Conservation (phyloP, 257 asterid genomes). For the Nicotiana otophora region DNA sequence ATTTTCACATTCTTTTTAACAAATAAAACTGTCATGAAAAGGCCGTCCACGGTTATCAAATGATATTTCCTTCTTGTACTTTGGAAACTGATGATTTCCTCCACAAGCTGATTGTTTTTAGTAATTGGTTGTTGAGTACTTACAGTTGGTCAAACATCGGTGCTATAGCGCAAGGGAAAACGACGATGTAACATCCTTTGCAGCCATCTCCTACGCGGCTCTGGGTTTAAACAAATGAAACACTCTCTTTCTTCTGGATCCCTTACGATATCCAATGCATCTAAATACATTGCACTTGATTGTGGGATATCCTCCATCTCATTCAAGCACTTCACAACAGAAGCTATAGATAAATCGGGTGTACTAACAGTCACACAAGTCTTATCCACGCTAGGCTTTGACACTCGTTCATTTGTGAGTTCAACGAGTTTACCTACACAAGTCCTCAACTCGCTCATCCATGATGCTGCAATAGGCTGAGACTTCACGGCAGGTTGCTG, state of each 20-base stretch:
- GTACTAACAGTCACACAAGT: slow-evolving; percentile 5
- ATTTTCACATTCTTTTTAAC: too few species aligned
- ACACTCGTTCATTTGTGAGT: slow-evolving; percentile 42
- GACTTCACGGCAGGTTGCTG: slow-evolving; percentile 29
- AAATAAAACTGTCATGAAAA: too few species aligned
- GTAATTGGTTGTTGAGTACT: not conserved
- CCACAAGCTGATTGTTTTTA: not conserved
- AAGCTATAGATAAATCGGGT: slow-evolving; percentile 66
- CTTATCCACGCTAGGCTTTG: slow-evolving; percentile 24
- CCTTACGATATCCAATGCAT: slow-evolving; percentile 76
- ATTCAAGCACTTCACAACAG: slow-evolving; percentile 64
- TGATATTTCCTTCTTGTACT: not conserved
- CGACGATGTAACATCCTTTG: slow-evolving; percentile 69
- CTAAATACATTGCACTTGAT: slow-evolving; percentile 85
- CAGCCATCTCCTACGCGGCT: slow-evolving; percentile 92
- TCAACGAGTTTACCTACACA: slow-evolving; percentile 66
- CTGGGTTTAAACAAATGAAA: slow-evolving; percentile 73
- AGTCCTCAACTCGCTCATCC: slow-evolving; percentile 60
- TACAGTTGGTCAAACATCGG: slow-evolving; percentile 26
- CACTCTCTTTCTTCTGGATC: slow-evolving; percentile 77
- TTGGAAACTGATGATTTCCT: not conserved
- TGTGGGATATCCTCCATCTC: slow-evolving; percentile 77
- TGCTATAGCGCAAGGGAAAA: slow-evolving; percentile 58
- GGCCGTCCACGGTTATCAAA: too few species aligned
- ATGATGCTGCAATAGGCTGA: slow-evolving; percentile 47